These are phyloP conservation scores for Candida taoyuanica DNA, from an alignment of 805 yeast genomes.

Conservation along the genomic window DNA sequence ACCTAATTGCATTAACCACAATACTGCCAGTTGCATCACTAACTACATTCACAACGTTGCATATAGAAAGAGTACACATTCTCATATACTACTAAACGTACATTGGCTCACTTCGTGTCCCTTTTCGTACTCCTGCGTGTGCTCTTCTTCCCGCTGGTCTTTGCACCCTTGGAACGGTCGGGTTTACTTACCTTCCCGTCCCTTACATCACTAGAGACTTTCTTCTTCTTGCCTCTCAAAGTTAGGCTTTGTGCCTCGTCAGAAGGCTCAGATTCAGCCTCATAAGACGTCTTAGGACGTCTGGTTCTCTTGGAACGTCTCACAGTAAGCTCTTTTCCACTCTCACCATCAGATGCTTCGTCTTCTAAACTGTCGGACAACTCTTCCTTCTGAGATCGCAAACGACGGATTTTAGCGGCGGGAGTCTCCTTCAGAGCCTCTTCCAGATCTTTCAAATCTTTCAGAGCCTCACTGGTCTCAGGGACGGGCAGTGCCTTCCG, in stretches of 20 bases:
- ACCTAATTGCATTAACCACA: constrained; percentile 26
- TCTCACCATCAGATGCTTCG: neutral
- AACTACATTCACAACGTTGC: neutral
- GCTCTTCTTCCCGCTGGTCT: constrained; percentile 10
- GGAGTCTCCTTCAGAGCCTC: no score
- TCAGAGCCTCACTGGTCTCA: no score
- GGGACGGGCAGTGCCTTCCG: no score
- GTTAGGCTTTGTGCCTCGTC: neutral
- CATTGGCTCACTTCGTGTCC: no score
- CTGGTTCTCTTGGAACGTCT: constrained; percentile 2
- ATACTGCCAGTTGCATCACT: neutral
- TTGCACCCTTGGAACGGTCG: neutral
- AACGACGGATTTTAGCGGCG: no score
- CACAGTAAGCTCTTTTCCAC: neutral
- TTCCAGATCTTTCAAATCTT: no score
- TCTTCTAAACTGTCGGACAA: no score
- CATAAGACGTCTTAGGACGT: no score
- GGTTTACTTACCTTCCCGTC: constrained; percentile 8
- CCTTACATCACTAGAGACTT: constrained; percentile 1
- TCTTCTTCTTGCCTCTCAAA: neutral
- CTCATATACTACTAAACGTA: no score
- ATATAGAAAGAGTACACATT: no score
- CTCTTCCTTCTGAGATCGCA: no score
- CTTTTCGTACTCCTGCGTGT: constrained; percentile 16
- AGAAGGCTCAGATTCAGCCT: neutral